These are phyloP conservation scores for Metarhizium humberi DNA, from an alignment of 2,329 filamentous ascomycete species.

Conservation along the genomic window DNA sequence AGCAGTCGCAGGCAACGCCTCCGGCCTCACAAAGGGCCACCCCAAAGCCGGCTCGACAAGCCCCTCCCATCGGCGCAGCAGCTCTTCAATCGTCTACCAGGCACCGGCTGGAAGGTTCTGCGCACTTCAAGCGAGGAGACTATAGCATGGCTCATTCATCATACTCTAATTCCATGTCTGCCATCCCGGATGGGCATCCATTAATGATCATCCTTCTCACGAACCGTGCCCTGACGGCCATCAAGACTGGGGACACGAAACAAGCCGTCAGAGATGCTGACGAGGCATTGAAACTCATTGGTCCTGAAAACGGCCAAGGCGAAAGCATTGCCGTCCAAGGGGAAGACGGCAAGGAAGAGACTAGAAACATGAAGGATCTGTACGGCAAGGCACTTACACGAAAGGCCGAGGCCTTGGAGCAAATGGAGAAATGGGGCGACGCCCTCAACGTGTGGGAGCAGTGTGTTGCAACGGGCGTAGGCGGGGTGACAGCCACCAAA, in stretches of 20 bases:
- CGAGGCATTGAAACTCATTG: slow-evolving; percentile 69
- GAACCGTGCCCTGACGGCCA: slow-evolving; percentile 79
- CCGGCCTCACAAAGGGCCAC: slow-evolving; percentile 30
- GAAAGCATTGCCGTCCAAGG: slow-evolving; percentile 66
- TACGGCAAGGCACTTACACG: slow-evolving; percentile 89
- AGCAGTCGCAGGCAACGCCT: slow-evolving; percentile 15
- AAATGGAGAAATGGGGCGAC: slow-evolving; percentile 89
- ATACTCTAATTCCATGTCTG: slow-evolving; percentile 68
- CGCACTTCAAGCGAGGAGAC: slow-evolving; percentile 90
- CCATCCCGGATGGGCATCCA: slow-evolving; percentile 70
- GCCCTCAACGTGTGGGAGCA: slow-evolving; percentile 71
- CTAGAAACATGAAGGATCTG: slow-evolving; percentile 84
- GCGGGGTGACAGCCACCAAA: slow-evolving; percentile 74
- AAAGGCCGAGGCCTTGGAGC: slow-evolving; percentile 91
- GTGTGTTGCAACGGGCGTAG: slow-evolving; percentile 76
- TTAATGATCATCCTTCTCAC: slow-evolving; percentile 81
- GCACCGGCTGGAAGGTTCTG: slow-evolving; percentile 70
- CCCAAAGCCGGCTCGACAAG: slow-evolving; percentile 42
- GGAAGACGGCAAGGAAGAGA: slow-evolving; percentile 45
- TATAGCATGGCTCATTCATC: slow-evolving; percentile 77
- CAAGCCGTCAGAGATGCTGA: slow-evolving; percentile 80
- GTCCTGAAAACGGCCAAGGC: slow-evolving; percentile 64
- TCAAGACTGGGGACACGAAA: slow-evolving; percentile 90
- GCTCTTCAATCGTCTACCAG: slow-evolving; percentile 68
- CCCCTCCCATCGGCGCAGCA: slow-evolving; percentile 59